Evolutionary conservation across 108 stramenopile genomes (phyloP).

Genomic region (Mediolabrus comicus): DNA sequence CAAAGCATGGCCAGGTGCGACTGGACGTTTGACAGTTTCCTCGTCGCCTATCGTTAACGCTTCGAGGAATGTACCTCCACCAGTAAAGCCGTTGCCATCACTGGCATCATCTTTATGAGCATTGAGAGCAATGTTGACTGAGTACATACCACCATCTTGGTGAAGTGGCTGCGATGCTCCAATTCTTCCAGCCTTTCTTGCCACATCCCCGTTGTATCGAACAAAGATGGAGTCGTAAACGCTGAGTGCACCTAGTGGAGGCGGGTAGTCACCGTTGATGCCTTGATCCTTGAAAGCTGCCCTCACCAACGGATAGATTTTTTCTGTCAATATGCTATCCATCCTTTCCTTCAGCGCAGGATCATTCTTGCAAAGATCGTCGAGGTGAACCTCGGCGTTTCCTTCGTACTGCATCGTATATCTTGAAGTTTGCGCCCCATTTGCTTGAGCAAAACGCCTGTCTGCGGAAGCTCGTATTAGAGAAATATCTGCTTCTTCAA

Average conservation of each 20-base stretch:
- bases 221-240: slow-evolving; percentile 75
- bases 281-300: slow-evolving; percentile 43
- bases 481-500: slow-evolving; percentile 28
- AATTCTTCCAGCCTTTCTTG: slow-evolving; percentile 20
- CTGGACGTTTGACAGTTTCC: slow-evolving; percentile 42
- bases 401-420: slow-evolving; percentile 48
- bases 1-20: slow-evolving; percentile 54
- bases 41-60: slow-evolving; percentile 33
- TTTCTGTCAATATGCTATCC: slow-evolving; percentile 30
- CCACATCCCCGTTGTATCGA: slow-evolving; percentile 68
- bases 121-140: slow-evolving; percentile 72
- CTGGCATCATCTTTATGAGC: slow-evolving; percentile 15
- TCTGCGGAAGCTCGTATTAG: slow-evolving; percentile 34
- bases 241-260: slow-evolving; percentile 33
- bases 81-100: slow-evolving; percentile 41
- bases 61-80: slow-evolving; percentile 74
- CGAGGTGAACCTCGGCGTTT: slow-evolving; percentile 39
- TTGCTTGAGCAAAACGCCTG: slow-evolving; percentile 33
- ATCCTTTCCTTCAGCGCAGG: slow-evolving; percentile 28
- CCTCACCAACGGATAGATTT: slow-evolving; percentile 62
- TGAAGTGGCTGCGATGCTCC: slow-evolving; percentile 74
- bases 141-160: slow-evolving; percentile 66
- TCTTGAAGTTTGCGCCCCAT: slow-evolving; percentile 29
- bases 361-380: slow-evolving; percentile 33
- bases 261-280: slow-evolving; percentile 1